Base-by-base conservation (phyloP, 1,284 basidiomycete genomes). In the Athelia psychrophila region DNA sequence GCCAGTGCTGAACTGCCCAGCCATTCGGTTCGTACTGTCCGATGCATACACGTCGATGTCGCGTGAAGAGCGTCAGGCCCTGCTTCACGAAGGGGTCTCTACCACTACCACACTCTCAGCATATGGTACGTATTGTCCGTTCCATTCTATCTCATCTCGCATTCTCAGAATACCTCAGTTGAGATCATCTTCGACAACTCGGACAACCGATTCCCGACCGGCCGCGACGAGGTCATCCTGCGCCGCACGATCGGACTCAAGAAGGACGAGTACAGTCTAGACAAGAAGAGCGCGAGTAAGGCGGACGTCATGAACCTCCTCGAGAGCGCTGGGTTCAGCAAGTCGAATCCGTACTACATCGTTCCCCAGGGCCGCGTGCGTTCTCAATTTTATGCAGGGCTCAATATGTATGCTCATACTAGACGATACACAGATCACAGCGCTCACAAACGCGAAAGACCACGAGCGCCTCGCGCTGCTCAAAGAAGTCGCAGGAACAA, bases 301-400 rank as follows among this genome's bases (percentile, higher is more conserved):
- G 95, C 94, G 4, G 97, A 99, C 62, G 93, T 99, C 22, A 95
- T 96, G 92, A 95, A 92, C 64, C 75, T 98, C 18, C 80, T 98
- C 24, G 95, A 98, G 69, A 91, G 87, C 61, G 97, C 97, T 0
- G 96, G 97, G 2, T 99, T 99, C 74, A 95, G 91, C 68, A 90
- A 93, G 65, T 91, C 91, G 33, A 99, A 99, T 63, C 97, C 97
- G 0, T 99, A 99, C 72, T 99, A 99, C 65, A 99, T 99, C 57
- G 96, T 99, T 0, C 96, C 96, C 0, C 96, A 99, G 76, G 96
- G 96, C 54, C 78, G 96, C 51, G 94, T 95, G 62, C 68, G 87
- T 79, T n/a, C 9, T 23, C 10, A 4, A 53, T 3, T 19, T 18
- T 24, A 51, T n/a, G 20, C 1, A 18, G 30, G 23, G 27, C 38